These are phyloP conservation scores for Funneliformis mosseae DNA, from an alignment of 192 early-diverging fungal species.

Conservation along the genomic window DNA sequence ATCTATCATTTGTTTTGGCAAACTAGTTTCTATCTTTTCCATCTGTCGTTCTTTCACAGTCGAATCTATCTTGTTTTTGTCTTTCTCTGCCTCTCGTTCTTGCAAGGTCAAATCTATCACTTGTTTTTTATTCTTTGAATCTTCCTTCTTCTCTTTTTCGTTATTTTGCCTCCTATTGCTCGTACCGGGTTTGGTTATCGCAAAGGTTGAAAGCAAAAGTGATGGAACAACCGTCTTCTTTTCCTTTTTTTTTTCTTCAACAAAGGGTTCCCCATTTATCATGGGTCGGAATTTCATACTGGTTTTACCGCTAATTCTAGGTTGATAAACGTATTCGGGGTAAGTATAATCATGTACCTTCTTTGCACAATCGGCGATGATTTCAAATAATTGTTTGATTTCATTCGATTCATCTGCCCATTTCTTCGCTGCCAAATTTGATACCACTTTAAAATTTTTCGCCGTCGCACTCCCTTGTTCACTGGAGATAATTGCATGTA, in stretches of 20 bases:
- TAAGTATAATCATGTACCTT: background rate
- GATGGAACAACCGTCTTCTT: background rate
- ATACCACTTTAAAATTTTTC: background rate
- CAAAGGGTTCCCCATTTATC: background rate
- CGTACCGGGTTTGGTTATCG: background rate
- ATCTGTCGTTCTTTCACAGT: too few relatives aligned
- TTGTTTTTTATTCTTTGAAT: background rate
- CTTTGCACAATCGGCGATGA: background rate
- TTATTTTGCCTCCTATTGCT: background rate
- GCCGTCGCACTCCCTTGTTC: background rate
- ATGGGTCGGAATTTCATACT: background rate
- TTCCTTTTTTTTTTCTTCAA: background rate
- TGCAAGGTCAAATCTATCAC: too few relatives aligned
- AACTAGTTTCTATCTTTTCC: too few relatives aligned
- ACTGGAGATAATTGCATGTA: background rate
- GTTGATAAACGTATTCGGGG: background rate
- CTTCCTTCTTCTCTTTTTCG: background rate
- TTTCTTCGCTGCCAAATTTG: background rate
- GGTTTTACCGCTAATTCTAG: background rate
- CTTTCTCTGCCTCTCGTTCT: too few relatives aligned
- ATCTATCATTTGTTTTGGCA: too few relatives aligned
- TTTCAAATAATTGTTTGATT: background rate
- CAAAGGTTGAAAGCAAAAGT: background rate
- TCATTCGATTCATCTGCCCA: background rate
- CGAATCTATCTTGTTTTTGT: too few relatives aligned